Evolutionary conservation across 2,329 filamentous ascomycete genomes (phyloP).

Genomic region (Cladosporium sp.): DNA sequence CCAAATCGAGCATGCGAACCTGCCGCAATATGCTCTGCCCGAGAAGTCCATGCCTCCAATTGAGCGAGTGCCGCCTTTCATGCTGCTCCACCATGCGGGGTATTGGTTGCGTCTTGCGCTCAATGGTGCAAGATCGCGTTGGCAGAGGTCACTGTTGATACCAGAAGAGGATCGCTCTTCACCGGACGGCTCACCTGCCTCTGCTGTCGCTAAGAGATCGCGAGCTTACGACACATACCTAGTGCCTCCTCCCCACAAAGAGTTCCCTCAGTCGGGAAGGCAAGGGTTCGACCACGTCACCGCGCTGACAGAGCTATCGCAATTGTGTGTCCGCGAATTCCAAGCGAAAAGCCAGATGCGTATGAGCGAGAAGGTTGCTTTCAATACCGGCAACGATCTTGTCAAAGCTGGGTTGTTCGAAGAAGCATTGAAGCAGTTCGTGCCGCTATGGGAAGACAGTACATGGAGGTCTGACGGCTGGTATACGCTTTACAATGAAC

Average conservation of each 20-base stretch:
- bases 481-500: slow-evolving; percentile 53
- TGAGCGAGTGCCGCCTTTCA: slow-evolving; percentile 54
- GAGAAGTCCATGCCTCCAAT: slow-evolving; percentile 48
- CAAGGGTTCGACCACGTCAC: slow-evolving; percentile 49
- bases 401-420: slow-evolving; percentile 47
- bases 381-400: slow-evolving; percentile 54
- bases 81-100: slow-evolving; percentile 57
- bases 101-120: slow-evolving; percentile 57
- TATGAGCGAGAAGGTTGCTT: slow-evolving; percentile 50
- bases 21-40: slow-evolving; percentile 40
- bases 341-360: slow-evolving; percentile 49
- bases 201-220: slow-evolving; percentile 51
- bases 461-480: slow-evolving; percentile 59
- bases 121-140: slow-evolving; percentile 48
- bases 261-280: slow-evolving; percentile 43
- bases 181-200: slow-evolving; percentile 53
- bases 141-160: slow-evolving; percentile 50
- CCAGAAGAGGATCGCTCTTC: slow-evolving; percentile 56
- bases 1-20: slow-evolving; percentile 10
- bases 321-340: slow-evolving; percentile 47
- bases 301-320: slow-evolving; percentile 48
- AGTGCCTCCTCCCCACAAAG: slow-evolving; percentile 54
- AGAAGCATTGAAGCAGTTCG: slow-evolving; percentile 49
- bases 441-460: slow-evolving; percentile 52
- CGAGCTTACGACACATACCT: slow-evolving; percentile 58